Conservation (phyloP, 2,329 filamentous ascomycete species). For the Trichocomaceae sp. region DNA sequence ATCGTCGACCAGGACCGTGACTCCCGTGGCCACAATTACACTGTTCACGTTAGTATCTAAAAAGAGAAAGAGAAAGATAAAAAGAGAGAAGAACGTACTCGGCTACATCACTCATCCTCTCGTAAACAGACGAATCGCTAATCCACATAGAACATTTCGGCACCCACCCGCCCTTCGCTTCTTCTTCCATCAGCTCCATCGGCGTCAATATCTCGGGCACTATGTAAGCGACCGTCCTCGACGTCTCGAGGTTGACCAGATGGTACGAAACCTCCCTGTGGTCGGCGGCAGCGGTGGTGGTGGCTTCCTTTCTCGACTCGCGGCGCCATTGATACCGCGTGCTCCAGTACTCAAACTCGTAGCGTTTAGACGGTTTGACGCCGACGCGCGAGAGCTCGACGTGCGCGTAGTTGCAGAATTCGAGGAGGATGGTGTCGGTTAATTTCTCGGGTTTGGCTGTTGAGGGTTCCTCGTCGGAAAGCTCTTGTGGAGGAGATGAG, state of each 20-base stretch:
- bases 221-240: constrained; percentile 70
- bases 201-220: constrained; percentile 70
- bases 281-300: constrained; percentile 44
- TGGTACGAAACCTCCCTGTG: constrained; percentile 67
- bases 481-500: not conserved
- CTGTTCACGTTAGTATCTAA: constrained; percentile 39
- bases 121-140: constrained; percentile 63
- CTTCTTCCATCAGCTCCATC: constrained; percentile 64
- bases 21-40: constrained; percentile 81
- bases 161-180: constrained; percentile 77
- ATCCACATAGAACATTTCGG: constrained; percentile 89
- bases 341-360: constrained; percentile 94
- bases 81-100: constrained; percentile 57
- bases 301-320: constrained; percentile 55
- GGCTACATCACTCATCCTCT: constrained; percentile 68
- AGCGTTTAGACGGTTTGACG: constrained; percentile 62
- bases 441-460: constrained; percentile 37
- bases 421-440: constrained; percentile 76
- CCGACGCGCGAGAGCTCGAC: constrained; percentile 71
- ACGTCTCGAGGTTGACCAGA: constrained; percentile 61
- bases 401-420: constrained; percentile 96
- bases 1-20: constrained; percentile 83
- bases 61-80: not conserved
- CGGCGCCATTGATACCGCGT: constrained; percentile 78
- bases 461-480: constrained; percentile 7